Conservation (phyloP, 306 rosid species). For the Canavalia ensiformis region DNA sequence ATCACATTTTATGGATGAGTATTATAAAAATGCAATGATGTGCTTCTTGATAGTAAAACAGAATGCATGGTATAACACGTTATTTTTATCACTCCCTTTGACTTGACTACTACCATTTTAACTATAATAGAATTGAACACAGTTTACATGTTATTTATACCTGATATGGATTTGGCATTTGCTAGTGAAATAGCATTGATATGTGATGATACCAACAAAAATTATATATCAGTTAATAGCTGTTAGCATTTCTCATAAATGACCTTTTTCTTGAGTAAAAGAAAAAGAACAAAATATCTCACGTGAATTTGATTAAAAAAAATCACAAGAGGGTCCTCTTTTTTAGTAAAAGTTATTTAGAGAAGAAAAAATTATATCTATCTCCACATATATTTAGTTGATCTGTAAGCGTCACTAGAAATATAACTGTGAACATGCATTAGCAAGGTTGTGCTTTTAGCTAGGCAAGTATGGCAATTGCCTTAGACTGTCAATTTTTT, state of each 20-base stretch:
- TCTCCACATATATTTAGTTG: too few relatives aligned
- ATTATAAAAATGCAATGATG: background rate
- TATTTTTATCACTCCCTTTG: background rate
- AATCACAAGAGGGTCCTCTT: background rate
- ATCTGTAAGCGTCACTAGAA: too few relatives aligned
- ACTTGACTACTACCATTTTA: background rate
- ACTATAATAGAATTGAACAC: background rate
- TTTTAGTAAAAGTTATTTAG: too few relatives aligned
- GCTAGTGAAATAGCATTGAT: constrained; percentile 1
- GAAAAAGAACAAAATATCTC: background rate
- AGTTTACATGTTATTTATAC: constrained; percentile 1
- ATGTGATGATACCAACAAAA: background rate
- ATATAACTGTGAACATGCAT: too few relatives aligned
- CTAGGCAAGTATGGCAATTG: too few relatives aligned
- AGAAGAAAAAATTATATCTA: too few relatives aligned
- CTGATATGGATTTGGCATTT: constrained; percentile 17
- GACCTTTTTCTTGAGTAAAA: background rate
- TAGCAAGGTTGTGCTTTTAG: too few relatives aligned
- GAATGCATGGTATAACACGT: constrained; percentile 14
- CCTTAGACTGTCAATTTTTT: too few relatives aligned
- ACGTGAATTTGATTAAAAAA: background rate
- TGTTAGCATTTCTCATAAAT: background rate
- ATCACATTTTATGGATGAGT: background rate
- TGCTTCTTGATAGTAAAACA: constrained; percentile 14
- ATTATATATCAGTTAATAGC: background rate